These are phyloP conservation scores for Melanogaster broomeanus DNA, from an alignment of 768 basidiomycete genomes.

Conservation along the genomic window DNA sequence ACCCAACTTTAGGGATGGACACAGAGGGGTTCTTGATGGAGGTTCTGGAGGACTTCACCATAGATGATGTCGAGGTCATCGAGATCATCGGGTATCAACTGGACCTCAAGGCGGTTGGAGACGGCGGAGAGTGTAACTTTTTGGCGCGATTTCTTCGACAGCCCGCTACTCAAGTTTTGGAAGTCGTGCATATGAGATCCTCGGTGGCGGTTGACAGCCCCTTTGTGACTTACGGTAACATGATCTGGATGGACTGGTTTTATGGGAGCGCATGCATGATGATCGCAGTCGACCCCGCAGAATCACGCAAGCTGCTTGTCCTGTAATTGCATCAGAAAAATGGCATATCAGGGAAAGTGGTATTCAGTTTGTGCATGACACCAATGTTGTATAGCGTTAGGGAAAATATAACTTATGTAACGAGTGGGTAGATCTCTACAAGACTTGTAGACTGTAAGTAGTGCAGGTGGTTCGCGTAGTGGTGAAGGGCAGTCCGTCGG, in stretches of 20 bases:
- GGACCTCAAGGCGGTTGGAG: no score
- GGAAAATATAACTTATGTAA: no score
- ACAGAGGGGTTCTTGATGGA: rapidly evolving
- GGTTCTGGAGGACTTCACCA: rapidly evolving
- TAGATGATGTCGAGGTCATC: not conserved
- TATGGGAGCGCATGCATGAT: not conserved
- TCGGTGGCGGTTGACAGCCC: not conserved
- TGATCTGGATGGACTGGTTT: not conserved
- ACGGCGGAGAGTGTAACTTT: no score
- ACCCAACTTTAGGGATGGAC: not conserved
- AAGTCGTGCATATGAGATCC: not conserved
- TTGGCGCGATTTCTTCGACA: no score
- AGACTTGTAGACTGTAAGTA: no score
- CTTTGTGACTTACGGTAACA: not conserved
- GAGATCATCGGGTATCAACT: not conserved
- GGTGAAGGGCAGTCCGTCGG: no score
- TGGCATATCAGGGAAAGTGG: no score
- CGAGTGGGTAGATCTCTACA: no score
- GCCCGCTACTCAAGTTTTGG: not conserved
- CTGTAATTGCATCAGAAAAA: no score
- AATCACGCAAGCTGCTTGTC: not conserved
- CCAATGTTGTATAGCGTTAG: no score
- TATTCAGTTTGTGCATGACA: no score
- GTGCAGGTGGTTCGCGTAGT: no score
- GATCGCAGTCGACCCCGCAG: not conserved